Evolutionary conservation across 2,329 filamentous ascomycete genomes (phyloP).

Genomic region (Zasmidium cellare): DNA sequence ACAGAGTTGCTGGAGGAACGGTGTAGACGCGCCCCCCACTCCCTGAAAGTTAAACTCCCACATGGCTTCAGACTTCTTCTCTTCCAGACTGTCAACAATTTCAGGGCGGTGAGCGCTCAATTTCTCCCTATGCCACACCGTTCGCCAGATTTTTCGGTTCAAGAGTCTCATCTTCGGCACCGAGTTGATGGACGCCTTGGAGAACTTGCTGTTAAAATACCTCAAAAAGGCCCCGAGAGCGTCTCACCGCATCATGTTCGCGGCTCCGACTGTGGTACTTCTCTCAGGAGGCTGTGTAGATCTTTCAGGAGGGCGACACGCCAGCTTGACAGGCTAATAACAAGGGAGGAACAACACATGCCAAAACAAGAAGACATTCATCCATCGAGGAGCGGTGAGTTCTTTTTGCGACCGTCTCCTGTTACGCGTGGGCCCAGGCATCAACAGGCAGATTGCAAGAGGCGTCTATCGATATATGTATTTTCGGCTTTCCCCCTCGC

Average conservation of each 20-base stretch:
- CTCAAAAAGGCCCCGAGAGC: not conserved
- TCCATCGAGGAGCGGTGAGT: too few relatives aligned
- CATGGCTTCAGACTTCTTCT: not conserved
- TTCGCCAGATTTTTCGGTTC: not conserved
- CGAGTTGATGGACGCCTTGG: not conserved
- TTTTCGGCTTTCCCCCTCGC: not conserved
- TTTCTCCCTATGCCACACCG: not conserved
- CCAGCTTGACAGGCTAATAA: not conserved
- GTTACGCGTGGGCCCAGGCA: not conserved
- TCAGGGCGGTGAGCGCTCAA: not conserved
- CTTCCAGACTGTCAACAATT: not conserved
- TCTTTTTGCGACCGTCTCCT: not conserved
- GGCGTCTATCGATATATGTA: not conserved
- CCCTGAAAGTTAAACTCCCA: not conserved
- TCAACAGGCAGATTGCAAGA: not conserved
- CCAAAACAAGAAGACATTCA: too few relatives aligned
- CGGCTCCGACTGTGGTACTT: not conserved
- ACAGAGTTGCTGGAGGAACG: not conserved
- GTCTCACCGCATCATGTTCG: not conserved
- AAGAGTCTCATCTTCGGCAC: not conserved
- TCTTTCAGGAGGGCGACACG: not conserved
- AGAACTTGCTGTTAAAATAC: not conserved
- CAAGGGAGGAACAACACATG: too few relatives aligned
- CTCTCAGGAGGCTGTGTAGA: not conserved
- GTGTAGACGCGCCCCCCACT: not conserved